These are phyloP conservation scores for Pseudonitzschia multiseries DNA, from an alignment of 108 stramenopile species.

Conservation along the genomic window DNA sequence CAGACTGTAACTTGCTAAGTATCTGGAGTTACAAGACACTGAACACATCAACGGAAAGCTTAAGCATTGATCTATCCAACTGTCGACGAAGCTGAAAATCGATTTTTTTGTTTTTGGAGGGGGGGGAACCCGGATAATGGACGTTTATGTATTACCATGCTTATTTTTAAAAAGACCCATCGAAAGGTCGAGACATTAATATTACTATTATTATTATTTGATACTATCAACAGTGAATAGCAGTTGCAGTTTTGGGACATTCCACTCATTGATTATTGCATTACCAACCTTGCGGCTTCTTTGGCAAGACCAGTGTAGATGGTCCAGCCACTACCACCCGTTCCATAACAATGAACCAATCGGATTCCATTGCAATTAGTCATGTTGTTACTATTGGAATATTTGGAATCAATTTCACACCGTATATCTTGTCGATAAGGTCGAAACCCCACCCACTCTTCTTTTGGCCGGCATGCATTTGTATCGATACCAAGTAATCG, in stretches of 20 bases:
- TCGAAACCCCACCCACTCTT: constrained; percentile 79
- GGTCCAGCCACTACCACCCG: constrained; percentile 87
- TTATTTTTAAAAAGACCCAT: no score
- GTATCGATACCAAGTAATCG: constrained; percentile 61
- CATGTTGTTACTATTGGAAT: background rate
- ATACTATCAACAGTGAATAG: no score
- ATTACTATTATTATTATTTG: no score
- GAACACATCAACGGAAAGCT: no score
- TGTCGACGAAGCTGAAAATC: no score
- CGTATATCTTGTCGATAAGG: constrained; percentile 60
- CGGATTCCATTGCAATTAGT: background rate
- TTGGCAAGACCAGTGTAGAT: constrained; percentile 69
- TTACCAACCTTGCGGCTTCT: constrained; percentile 45
- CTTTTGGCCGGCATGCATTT: constrained; percentile 31
- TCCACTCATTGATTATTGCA: constrained; percentile 12
- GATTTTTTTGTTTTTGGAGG: no score
- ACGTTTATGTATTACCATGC: no score
- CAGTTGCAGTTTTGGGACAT: background rate
- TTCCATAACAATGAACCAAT: constrained; percentile 63
- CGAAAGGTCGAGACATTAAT: no score
- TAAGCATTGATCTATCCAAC: no score
- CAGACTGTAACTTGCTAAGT: no score
- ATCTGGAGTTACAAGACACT: no score
- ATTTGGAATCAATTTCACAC: constrained; percentile 54
- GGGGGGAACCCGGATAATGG: no score